phyloP scores from a whole-genome alignment of 2,329 filamentous ascomycete species.

The Aureobasidium musti region DNA sequence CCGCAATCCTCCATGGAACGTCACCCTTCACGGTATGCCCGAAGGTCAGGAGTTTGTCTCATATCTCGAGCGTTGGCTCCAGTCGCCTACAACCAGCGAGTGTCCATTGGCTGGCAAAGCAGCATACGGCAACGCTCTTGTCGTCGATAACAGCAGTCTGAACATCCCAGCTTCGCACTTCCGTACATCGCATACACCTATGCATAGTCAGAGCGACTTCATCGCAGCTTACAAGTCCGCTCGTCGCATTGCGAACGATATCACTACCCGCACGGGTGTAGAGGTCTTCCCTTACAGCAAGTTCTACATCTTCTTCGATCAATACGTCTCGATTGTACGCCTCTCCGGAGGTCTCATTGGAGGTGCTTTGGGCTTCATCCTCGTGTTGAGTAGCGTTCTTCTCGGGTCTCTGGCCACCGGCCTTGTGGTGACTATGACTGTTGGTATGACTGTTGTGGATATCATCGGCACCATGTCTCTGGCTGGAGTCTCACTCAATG shows the following conservation, averaged over 20 bases:
- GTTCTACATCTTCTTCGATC: slow-evolving; percentile 99
- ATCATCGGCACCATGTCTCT: slow-evolving; percentile 95
- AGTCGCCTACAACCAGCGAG: slow-evolving; percentile 74
- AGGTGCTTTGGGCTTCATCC: slow-evolving; percentile 81
- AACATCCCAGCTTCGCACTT: slow-evolving; percentile 85
- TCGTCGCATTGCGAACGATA: slow-evolving; percentile 78
- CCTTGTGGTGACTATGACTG: slow-evolving; percentile 78
- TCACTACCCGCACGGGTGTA: slow-evolving; percentile 69
- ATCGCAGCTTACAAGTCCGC: slow-evolving; percentile 88
- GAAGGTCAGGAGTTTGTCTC: slow-evolving; percentile 86
- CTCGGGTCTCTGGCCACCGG: slow-evolving; percentile 83
- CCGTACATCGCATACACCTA: slow-evolving; percentile 81
- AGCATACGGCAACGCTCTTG: slow-evolving; percentile 80
- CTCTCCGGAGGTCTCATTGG: slow-evolving; percentile 78
- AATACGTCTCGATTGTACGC: slow-evolving; percentile 82
- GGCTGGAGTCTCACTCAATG: slow-evolving; percentile 85
- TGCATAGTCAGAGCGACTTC: slow-evolving; percentile 87
- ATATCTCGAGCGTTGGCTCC: slow-evolving; percentile 81
- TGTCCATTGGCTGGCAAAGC: slow-evolving; percentile 89
- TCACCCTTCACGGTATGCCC: slow-evolving; percentile 86
- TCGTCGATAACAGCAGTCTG: slow-evolving; percentile 67
- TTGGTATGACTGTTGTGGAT: slow-evolving; percentile 90
- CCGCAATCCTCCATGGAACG: slow-evolving; percentile 81
- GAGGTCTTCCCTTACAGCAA: slow-evolving; percentile 96
- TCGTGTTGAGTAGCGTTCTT: slow-evolving; percentile 74